These are phyloP conservation scores for Parasarocladium wereldwijsianum DNA, from an alignment of 2,329 filamentous ascomycete genomes.

Conservation along the genomic window DNA sequence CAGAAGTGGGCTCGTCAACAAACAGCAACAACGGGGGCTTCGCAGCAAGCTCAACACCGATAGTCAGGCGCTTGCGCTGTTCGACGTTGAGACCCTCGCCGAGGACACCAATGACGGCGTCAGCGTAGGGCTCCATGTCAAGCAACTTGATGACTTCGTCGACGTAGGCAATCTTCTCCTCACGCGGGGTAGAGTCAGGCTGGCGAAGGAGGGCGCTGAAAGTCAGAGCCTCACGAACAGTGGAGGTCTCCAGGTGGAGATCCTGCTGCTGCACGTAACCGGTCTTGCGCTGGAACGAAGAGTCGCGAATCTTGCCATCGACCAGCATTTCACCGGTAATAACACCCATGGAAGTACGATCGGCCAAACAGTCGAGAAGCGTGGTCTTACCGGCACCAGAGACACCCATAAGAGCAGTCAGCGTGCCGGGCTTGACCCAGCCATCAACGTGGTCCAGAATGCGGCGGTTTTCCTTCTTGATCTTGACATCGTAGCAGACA, in stretches of 20 bases:
- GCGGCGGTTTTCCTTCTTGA: conserved; percentile 56
- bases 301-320: conserved; percentile 6
- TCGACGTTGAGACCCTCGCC: conserved; percentile 27
- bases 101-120: conserved; percentile 27
- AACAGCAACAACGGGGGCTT: conserved; percentile 29
- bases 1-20: conserved; percentile 33
- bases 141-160: conserved; percentile 35
- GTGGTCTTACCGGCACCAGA: conserved; percentile 8
- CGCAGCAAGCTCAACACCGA: conserved; percentile 25
- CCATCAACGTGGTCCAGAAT: conserved; percentile 73
- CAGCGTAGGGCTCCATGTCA: conserved; percentile 36
- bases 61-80: conserved; percentile 30
- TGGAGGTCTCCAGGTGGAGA: conserved; percentile 7
- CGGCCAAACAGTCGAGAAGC: conserved; percentile 7
- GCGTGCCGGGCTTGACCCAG: conserved; percentile 78
- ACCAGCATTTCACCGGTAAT: conserved; percentile 8
- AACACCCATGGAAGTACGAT: conserved; percentile 6
- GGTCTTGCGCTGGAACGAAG: conserved; percentile 8
- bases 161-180: conserved; percentile 32
- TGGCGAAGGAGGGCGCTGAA: conserved; percentile 25
- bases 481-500: conserved; percentile 57
- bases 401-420: conserved; percentile 69
- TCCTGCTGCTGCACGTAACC: conserved; percentile 8
- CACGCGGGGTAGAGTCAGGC: conserved; percentile 21
- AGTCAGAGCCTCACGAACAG: conserved; percentile 11